Evolutionary conservation across 225 moss, liverwort and hornwort species (phyloP), one percentile per base, ranked within the genome.

Genomic region (Ulota crispa): DNA sequence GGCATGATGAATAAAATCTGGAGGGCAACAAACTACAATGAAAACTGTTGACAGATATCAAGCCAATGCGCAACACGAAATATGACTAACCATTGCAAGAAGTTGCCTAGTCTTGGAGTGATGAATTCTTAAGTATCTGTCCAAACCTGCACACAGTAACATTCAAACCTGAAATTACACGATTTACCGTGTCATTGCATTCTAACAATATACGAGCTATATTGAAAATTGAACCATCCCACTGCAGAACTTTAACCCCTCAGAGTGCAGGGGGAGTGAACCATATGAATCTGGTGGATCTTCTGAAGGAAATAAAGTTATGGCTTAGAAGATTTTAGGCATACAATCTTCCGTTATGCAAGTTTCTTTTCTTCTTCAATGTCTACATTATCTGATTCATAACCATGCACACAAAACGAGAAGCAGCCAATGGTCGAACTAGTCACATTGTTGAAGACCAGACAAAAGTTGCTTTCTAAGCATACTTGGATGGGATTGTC

Each of bases 61-160:
- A 50, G 23, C 24, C 23, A 24, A 81, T 11, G n/a, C 8, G 26
- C 9, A 42, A 79, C 66, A 72, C 24, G 75, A n/a, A 67, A 55
- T 9, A 60, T 36, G 52, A 82, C 81, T 67, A 74, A 95, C 98
- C 92, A 88, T 86, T 75, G 89, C 92, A 78, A 95, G 95, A 85
- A 98, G 91, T 64, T 95, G 94, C 83, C 98, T 89, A 13, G 95
- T 92, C 83, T 87, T 88, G 30, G 90, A 89, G 83, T 87, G 87
- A 65, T 98, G 98, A 36, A 98, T 89, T 89, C 98, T 93, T 34
- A 95, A 69, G 67, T 88, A 98, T 42, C 95, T 92, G 87, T 98
- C 98, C 64, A 98, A 76, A 7, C 94, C 98, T 98, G 92, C 78
- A 78, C 64, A 84, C 57, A 54, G 50, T 31, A 71, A 52, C 36